phyloP scores from a whole-genome alignment of 345 rosid genomes.

The Brassica juncea region DNA sequence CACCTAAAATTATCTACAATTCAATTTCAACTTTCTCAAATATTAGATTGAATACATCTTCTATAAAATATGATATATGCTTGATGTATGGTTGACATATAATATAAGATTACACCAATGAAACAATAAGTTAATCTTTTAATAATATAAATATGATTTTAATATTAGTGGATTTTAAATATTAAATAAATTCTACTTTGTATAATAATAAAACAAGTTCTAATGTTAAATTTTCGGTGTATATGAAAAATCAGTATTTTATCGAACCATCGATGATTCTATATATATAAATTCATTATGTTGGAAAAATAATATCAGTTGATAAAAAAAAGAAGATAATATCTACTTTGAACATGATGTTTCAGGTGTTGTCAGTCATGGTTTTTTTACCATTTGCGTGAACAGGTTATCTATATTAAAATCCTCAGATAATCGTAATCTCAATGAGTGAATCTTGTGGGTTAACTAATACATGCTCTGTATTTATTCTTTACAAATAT shows the following conservation, averaged over 20 bases:
- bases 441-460: conserved; percentile 21
- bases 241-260: background rate
- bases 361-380: conserved; percentile 12
- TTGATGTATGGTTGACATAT: background rate
- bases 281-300: background rate
- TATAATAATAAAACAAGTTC: background rate
- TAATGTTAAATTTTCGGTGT: background rate
- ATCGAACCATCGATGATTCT: background rate
- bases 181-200: background rate
- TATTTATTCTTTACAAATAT: background rate
- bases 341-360: background rate
- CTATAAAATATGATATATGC: background rate
- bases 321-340: background rate
- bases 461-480: background rate
- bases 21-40: background rate
- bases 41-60: background rate
- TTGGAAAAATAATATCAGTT: background rate
- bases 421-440: conserved; percentile 10
- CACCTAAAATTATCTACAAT: background rate
- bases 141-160: background rate
- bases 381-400: conserved; percentile 15
- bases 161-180: background rate
- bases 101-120: background rate
- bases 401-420: background rate
- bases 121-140: background rate